Base-by-base conservation (phyloP, 306 rosid species). In the Senna siamea region DNA sequence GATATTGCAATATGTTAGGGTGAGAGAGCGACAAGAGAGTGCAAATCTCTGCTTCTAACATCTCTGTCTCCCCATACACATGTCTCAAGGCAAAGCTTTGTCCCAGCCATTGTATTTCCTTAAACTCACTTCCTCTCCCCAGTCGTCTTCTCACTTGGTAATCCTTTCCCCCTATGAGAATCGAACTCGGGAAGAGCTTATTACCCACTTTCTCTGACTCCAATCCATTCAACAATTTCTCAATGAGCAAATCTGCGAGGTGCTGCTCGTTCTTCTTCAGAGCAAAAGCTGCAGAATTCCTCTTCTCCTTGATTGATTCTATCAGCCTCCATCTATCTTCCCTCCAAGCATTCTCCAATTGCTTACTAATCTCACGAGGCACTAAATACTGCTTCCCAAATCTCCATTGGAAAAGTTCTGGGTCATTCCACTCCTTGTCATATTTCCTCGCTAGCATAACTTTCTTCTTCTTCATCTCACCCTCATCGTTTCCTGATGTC, bases 61-160 rank as follows among this genome's bases (percentile, higher is more conserved):
- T 50, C 46, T 88, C 80, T 70, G 53, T 70, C 52, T 92, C 96
- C 7, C 83, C 92, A 11, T 41, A n/a, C 75, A 95, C 85, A 67
- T 90, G 85, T 56, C 92, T 87, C 66, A 89, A 34, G 5, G 87
- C 93, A 81, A 95, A 95, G 68, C 63, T 79, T 14, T 90, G 93
- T 53, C 99, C 99, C n/a, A 88, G 37, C 99, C 99, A 95, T 7
- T 84, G 90, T 52, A 95, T 85, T 71, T 92, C 99, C 89, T 92
- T 95, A 35, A 55, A 86, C 60, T 88, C 88, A 32, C 73, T 77
- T 32, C 96, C 89, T 0, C 78, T 72, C 19, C 90, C 99, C 17
- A 95, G 69, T 38, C 97, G 80, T 62, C 96, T 74, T 41, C 96
- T 79, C 9, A 89, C 85, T 10, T 76, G 86, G 72, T 87, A 95